Conservation (phyloP, 2,329 filamentous ascomycete genomes). For the Lasiodiplodia citricola region DNA sequence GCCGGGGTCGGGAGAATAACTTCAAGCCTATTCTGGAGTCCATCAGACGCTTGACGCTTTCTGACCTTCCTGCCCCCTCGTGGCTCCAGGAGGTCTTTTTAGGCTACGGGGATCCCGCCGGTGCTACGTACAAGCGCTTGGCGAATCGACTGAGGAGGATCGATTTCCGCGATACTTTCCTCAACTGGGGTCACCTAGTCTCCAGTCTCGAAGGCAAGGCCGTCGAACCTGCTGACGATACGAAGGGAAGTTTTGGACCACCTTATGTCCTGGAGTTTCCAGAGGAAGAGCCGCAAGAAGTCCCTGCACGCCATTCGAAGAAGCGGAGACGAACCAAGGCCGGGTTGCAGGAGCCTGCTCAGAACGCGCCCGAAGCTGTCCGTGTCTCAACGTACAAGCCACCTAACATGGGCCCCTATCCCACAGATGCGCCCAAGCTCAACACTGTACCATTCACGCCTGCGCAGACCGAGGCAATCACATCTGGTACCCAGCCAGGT, state of each 20-base stretch:
- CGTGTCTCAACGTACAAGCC: conserved; percentile 90
- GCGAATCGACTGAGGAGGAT: conserved; percentile 77
- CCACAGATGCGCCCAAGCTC: conserved; percentile 77
- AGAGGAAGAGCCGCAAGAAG: conserved; percentile 36
- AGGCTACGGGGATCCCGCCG: conserved; percentile 92
- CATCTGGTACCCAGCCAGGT: conserved; percentile 91
- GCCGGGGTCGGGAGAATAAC: conserved; percentile 91
- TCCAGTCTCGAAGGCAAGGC: conserved; percentile 88
- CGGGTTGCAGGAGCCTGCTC: conserved; percentile 52
- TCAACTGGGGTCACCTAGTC: conserved; percentile 92
- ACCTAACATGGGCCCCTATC: conserved; percentile 87
- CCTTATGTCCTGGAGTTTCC: conserved; percentile 81
- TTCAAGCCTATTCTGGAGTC: conserved; percentile 94
- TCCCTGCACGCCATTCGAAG: conserved; percentile 58
- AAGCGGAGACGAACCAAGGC: conserved; percentile 56
- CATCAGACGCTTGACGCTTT: conserved; percentile 82
- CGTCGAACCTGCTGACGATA: conserved; percentile 76
- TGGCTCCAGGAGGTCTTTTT: conserved; percentile 98
- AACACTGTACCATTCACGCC: conserved; percentile 90
- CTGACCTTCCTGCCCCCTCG: conserved; percentile 81
- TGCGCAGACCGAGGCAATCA: conserved; percentile 88
- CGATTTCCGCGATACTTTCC: conserved; percentile 92
- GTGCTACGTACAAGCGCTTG: conserved; percentile 83
- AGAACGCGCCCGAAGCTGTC: conserved; percentile 69
- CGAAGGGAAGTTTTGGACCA: conserved; percentile 76